These are phyloP conservation scores for Pisolithus tinctorius DNA, from an alignment of 768 basidiomycete species.

Conservation along the genomic window DNA sequence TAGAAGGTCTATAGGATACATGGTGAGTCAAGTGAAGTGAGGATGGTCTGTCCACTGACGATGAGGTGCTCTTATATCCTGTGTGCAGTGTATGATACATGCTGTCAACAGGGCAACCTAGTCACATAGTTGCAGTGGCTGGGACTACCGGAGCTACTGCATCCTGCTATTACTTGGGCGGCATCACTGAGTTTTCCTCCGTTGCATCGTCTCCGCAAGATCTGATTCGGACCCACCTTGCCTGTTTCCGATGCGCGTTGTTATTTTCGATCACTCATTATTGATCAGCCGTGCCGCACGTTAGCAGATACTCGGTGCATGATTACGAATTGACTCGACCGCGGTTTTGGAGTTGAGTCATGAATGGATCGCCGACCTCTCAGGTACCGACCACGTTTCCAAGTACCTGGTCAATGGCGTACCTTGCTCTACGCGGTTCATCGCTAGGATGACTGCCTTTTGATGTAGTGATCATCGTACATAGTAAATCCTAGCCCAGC, in stretches of 20 bases:
- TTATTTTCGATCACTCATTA: conserved; percentile 15
- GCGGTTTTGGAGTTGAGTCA: too few relatives aligned
- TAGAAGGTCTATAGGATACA: conserved; percentile 34
- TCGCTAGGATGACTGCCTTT: too few relatives aligned
- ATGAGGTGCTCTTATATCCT: conserved; percentile 21
- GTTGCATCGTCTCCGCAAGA: conserved; percentile 15
- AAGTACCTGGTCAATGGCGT: not conserved
- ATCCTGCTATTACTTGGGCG: conserved; percentile 17
- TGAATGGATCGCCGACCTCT: too few relatives aligned
- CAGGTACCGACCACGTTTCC: conserved; percentile 16
- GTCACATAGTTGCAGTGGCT: conserved; percentile 27
- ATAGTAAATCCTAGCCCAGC: too few relatives aligned
- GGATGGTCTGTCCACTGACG: conserved; percentile 2
- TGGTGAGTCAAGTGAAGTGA: conserved; percentile 8
- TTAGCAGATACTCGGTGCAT: conserved; percentile 9
- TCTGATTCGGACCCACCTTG: conserved; percentile 11
- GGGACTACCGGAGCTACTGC: conserved; percentile 10
- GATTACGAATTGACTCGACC: conserved; percentile 6
- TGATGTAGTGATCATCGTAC: too few relatives aligned
- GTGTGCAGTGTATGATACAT: conserved; percentile 19
- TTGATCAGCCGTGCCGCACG: conserved; percentile 15
- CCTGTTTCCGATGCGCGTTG: conserved; percentile 11
- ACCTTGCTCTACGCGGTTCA: too few relatives aligned
- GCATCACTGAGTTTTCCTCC: conserved; percentile 22
- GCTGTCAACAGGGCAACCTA: conserved; percentile 26